Conservation (phyloP, 2,329 filamentous ascomycete species). For the Saccharata proteae region DNA sequence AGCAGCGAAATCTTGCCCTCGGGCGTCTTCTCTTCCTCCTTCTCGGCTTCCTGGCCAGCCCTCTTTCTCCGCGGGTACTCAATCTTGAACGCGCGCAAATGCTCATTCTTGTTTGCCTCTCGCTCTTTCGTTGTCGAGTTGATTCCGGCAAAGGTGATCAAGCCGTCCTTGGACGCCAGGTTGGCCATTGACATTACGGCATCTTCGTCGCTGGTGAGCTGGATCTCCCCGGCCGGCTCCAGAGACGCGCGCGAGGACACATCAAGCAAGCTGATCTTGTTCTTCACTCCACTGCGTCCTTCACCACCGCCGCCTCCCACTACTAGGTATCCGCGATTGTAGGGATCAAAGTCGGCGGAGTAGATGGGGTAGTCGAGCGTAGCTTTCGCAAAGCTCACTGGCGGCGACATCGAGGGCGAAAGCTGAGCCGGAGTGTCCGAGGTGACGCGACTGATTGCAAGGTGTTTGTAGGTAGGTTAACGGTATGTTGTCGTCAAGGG, state of each 20-base stretch:
- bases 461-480: too few relatives aligned
- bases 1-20: conserved; percentile 31
- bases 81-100: conserved; percentile 67
- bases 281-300: conserved; percentile 61
- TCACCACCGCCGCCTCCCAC: conserved; percentile 79
- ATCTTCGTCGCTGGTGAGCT: conserved; percentile 75
- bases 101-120: conserved; percentile 65
- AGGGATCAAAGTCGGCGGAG: conserved; percentile 75
- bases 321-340: conserved; percentile 61
- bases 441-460: too few relatives aligned
- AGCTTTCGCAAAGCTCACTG: conserved; percentile 42
- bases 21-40: conserved; percentile 14
- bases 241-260: conserved; percentile 54
- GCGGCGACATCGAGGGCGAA: conserved; percentile 13
- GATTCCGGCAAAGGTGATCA: conserved; percentile 58
- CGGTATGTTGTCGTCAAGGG: too few relatives aligned
- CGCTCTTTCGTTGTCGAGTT: conserved; percentile 67
- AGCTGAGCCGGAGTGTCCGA: background rate
- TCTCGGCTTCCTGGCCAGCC: conserved; percentile 18
- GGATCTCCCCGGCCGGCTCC: conserved; percentile 55
- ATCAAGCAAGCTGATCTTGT: conserved; percentile 72
- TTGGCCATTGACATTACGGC: conserved; percentile 74
- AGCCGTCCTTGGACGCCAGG: conserved; percentile 45
- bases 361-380: conserved; percentile 75
- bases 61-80: conserved; percentile 37